Evolutionary conservation across 1,284 basidiomycete species (phyloP).

Genomic region (Rhodotorula sp.): DNA sequence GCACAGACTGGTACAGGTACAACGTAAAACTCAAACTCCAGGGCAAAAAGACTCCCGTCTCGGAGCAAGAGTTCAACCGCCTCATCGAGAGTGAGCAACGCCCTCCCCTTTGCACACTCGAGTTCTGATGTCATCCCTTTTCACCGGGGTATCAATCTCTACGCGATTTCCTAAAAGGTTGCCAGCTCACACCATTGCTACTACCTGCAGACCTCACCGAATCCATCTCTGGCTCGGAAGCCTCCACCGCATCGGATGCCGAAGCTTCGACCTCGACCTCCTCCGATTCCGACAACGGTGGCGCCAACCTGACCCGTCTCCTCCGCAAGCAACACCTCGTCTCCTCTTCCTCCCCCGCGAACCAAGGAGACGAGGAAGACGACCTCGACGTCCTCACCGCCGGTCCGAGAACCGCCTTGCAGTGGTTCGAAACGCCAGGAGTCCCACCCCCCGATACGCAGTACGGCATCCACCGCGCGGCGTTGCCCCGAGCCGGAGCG

Average conservation of each 20-base stretch:
- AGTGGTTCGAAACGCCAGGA: constrained; percentile 78
- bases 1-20: constrained; percentile 96
- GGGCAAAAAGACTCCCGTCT: constrained; percentile 58
- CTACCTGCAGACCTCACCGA: constrained; percentile 58
- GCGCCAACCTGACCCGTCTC: constrained; percentile 58
- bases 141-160: not conserved
- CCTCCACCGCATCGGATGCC: not conserved
- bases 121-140: not conserved
- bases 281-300: not conserved
- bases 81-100: constrained; percentile 70
- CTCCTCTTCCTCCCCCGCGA: constrained; percentile 49
- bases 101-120: not conserved
- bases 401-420: constrained; percentile 68
- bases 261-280: not conserved
- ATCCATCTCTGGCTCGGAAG: constrained; percentile 65
- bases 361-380: constrained; percentile 47
- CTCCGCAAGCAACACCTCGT: constrained; percentile 59
- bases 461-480: constrained; percentile 78
- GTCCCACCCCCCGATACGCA: constrained; percentile 60
- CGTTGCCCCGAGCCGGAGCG: constrained; percentile 59
- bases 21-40: constrained; percentile 81
- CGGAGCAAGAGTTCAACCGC: constrained; percentile 68
- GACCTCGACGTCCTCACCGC: constrained; percentile 48
- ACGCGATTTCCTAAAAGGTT: too few species aligned
- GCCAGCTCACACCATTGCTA: not conserved